Evolutionary conservation across 2,329 filamentous ascomycete genomes (phyloP), one percentile per base, ranked within the genome.

Genomic region (Neophaeococcomyces aloes): DNA sequence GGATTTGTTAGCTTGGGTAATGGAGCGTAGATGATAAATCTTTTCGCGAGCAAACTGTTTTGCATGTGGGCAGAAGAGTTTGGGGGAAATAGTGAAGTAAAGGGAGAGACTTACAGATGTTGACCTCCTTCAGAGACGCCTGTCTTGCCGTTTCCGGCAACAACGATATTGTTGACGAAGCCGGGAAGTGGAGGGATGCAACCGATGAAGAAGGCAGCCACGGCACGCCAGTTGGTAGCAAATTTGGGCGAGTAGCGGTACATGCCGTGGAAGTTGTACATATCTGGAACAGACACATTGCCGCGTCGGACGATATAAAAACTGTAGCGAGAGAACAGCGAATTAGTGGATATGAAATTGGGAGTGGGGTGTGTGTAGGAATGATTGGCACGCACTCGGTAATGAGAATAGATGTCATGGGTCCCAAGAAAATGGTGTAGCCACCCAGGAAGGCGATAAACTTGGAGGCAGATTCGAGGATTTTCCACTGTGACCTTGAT

Each of bases 401-500:
- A 0, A 70, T 63, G 62, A 80, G 71, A 49, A 81, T 75, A 1
- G 71, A 70, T 0, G 75, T 74, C 46, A 82, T 77, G 0, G 78
- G 78, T 0, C 75, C 78, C 0, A 83, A 64, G 60, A 83, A 83
- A 30, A 82, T 69, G 1, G 73, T 71, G 57, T 81, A 78, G 0
- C 78, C 79, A 33, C 71, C 68, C 71, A 85, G 80, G 61, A 83
- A 84, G 33, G 72, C 70, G 3, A 81, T 61, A 51, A 82, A 76
- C 1, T 70, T 76, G 2, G 61, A 57, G 2, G 78, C 78, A 0
- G 72, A 77, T 27, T 59, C 65, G 14, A 81, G 63, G 45, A 82
- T 81, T 61, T 79, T 79, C 78, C 78, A 81, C 1, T 76, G 77
- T 1, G 17, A 45, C 50, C 19, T n/a, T n/a, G n/a, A n/a, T n/a